Base-by-base conservation (phyloP, 1,284 basidiomycete genomes). In the Mycena citricolor region DNA sequence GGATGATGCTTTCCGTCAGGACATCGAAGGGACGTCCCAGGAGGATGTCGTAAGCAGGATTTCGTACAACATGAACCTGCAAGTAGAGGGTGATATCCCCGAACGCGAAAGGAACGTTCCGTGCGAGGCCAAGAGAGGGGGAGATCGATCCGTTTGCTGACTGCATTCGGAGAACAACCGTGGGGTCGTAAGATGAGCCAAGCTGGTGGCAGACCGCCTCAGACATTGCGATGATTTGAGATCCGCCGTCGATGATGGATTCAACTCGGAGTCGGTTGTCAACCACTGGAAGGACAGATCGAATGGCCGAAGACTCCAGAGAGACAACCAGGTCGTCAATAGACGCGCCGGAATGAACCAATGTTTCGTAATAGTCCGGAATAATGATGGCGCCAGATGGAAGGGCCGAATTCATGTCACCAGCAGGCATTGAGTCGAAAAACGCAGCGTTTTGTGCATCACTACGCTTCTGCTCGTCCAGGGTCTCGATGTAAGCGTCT, bases 1-100 rank as follows among this genome's bases (percentile, higher is more conserved):
- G 34, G 0, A 64, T 32, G 10, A 49, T 26, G 16, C 55, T 58
- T 7, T 57, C n/a, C n/a, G n/a, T n/a, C n/a, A n/a, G n/a, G n/a
- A n/a, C n/a, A n/a, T n/a, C n/a, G n/a, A n/a, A n/a, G n/a, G n/a
- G n/a, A n/a, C n/a, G n/a, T n/a, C n/a, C n/a, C n/a, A n/a, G n/a
- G n/a, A n/a, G n/a, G n/a, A n/a, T n/a, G n/a, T n/a, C n/a, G n/a
- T n/a, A n/a, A n/a, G n/a, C n/a, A n/a, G n/a, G n/a, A n/a, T n/a
- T n/a, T n/a, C n/a, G n/a, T n/a, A n/a, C n/a, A n/a, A n/a, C n/a
- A n/a, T 49, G 42, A 7, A 33, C 29, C 24, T 49, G 47, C 13
- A 49, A 34, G 29, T 49, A 49, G 4, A 49, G 21, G 1, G 37
- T 49, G 32, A 49, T 44, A 16, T 43, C 42, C 4, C 38, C 42